phyloP scores from a whole-genome alignment of 495 filamentous ascomycete species.

The Penicillium tannophilum region DNA sequence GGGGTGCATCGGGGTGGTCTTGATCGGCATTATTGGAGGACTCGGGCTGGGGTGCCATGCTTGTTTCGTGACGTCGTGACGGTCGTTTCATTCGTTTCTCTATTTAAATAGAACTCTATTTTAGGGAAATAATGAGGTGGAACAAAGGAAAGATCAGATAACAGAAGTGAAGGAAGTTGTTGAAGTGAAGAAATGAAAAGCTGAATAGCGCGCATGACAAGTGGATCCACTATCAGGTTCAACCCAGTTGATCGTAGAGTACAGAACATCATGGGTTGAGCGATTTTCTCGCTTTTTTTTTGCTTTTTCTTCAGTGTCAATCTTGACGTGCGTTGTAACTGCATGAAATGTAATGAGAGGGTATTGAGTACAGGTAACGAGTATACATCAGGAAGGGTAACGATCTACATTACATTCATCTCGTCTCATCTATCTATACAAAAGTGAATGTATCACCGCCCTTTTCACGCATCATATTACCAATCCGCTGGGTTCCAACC shows the following conservation, averaged over 20 bases:
- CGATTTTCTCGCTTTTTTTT: neutral
- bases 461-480: conserved; percentile 68
- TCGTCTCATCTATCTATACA: conserved; percentile 27
- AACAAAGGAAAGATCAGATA: neutral
- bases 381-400: neutral
- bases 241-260: neutral
- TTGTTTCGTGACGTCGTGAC: neutral
- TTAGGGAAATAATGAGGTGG: neutral
- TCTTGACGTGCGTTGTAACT: no score
- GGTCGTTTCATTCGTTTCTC: neutral
- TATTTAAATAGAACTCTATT: neutral
- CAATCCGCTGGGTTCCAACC: conserved; percentile 74
- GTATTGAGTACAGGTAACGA: neutral
- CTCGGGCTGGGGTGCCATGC: neutral
- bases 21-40: neutral
- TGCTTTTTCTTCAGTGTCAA: neutral
- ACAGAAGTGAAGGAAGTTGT: neutral
- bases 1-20: conserved; percentile 24
- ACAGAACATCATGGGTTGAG: neutral
- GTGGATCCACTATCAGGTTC: neutral
- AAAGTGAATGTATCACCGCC: conserved; percentile 84
- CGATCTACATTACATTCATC: neutral
- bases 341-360: no score
- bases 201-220: neutral
- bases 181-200: neutral